Conservation (phyloP, 2,329 filamentous ascomycete genomes). For the Penicillium nordicum region DNA sequence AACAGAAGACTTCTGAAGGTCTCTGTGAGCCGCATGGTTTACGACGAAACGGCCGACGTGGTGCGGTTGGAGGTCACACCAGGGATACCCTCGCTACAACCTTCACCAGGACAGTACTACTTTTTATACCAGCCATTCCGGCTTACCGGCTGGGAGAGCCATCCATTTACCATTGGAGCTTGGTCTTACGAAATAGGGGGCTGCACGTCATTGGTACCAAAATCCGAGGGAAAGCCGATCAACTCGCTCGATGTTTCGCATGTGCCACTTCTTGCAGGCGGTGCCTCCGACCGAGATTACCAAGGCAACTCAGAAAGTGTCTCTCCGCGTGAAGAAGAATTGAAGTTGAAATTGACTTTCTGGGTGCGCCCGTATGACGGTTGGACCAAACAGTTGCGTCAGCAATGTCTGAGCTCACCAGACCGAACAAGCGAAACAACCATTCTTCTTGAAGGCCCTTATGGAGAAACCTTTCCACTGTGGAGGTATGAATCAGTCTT, state of each 20-base stretch:
- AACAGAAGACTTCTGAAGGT: conserved; percentile 17
- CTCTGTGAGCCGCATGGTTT: conserved; percentile 42
- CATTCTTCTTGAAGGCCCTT: conserved; percentile 52
- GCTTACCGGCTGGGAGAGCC: conserved; percentile 49
- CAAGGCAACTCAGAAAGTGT: background rate
- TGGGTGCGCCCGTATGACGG: conserved; percentile 52
- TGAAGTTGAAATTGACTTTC: conserved; percentile 42
- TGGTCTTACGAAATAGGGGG: conserved; percentile 23
- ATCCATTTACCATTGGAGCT: conserved; percentile 49
- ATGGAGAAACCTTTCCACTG: conserved; percentile 44
- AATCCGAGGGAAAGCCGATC: conserved; percentile 1
- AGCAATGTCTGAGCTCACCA: conserved; percentile 32
- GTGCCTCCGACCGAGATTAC: background rate
- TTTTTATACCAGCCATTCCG: conserved; percentile 49
- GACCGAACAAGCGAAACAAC: conserved; percentile 26
- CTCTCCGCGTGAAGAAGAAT: background rate
- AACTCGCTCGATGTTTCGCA: conserved; percentile 18
- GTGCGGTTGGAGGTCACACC: conserved; percentile 47
- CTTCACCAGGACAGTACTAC: conserved; percentile 49
- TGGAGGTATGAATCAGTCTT: conserved; percentile 51
- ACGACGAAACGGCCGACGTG: conserved; percentile 45
- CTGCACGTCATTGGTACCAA: background rate
- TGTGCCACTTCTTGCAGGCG: conserved; percentile 27
- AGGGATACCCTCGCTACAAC: conserved; percentile 31
- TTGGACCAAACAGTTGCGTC: conserved; percentile 48